Evolutionary conservation across 306 rosid genomes (phyloP).

Genomic region (Prinsepia uniflora): DNA sequence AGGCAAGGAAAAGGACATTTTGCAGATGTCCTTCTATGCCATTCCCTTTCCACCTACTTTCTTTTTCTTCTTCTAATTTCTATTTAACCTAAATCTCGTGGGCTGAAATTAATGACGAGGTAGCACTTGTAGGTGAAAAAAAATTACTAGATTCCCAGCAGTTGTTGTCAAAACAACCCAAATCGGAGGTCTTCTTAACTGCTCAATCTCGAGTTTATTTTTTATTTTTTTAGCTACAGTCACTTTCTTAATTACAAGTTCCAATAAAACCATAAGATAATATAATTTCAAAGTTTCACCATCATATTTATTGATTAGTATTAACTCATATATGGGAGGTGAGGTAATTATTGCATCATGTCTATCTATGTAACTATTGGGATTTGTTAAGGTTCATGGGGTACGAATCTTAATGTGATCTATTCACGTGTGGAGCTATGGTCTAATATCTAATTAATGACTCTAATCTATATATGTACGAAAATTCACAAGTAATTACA

Average conservation of each 20-base stretch:
- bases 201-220: conserved; percentile 26
- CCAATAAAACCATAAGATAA: conserved; percentile 45
- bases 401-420: conserved; percentile 31
- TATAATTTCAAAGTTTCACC: conserved; percentile 17
- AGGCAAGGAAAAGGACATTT: conserved; percentile 42
- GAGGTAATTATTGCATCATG: conserved; percentile 2
- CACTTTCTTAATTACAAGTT: conserved; percentile 60
- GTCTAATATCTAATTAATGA: conserved; percentile 15
- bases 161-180: conserved; percentile 47
- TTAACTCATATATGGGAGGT: too few relatives aligned
- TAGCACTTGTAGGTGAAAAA: conserved; percentile 50
- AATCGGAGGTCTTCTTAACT: conserved; percentile 41
- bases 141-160: conserved; percentile 41
- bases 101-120: conserved; percentile 33
- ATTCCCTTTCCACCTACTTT: conserved; percentile 42
- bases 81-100: conserved; percentile 42
- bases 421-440: conserved; percentile 45
- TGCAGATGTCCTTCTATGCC: conserved; percentile 59
- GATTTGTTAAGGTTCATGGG: conserved; percentile 40
- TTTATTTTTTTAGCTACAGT: conserved; percentile 55
- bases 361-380: conserved; percentile 26
- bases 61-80: conserved; percentile 38
- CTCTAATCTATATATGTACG: neutral
- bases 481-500: conserved; percentile 37
- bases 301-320: neutral